These are phyloP conservation scores for Neofusicoccum umdonicola DNA, from an alignment of 2,329 filamentous ascomycete species.

Conservation along the genomic window DNA sequence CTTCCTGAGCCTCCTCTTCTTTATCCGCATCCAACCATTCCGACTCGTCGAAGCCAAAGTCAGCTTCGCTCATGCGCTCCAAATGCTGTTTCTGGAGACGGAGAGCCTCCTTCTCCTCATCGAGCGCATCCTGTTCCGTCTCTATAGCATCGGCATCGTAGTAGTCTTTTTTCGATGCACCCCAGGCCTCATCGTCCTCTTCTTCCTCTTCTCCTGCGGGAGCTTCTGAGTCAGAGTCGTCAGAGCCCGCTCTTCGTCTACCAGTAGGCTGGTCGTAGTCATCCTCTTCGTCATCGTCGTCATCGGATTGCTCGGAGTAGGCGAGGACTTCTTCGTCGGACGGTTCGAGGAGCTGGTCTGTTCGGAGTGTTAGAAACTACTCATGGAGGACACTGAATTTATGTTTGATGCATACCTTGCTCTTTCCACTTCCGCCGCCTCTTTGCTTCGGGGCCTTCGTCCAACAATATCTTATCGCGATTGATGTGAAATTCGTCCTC, in stretches of 20 bases:
- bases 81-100: conserved; percentile 88
- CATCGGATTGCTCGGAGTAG: conserved; percentile 50
- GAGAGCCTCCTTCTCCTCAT: conserved; percentile 88
- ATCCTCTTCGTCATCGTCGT: conserved; percentile 41
- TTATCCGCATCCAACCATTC: conserved; percentile 70
- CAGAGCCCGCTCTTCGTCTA: conserved; percentile 22
- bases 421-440: conserved; percentile 68
- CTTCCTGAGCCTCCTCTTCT: conserved; percentile 44
- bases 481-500: conserved; percentile 92
- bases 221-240: conserved; percentile 33
- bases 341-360: conserved; percentile 57
- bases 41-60: conserved; percentile 88
- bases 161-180: conserved; percentile 82
- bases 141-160: conserved; percentile 82
- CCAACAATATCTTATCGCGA: conserved; percentile 80
- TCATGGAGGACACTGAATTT: too few species aligned
- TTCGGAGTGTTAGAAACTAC: not conserved
- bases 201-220: conserved; percentile 55
- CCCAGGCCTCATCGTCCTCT: conserved; percentile 72
- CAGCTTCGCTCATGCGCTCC: conserved; percentile 81
- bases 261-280: conserved; percentile 38
- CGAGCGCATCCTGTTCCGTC: conserved; percentile 72
- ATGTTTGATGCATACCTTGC: conserved; percentile 48
- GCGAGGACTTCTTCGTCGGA: conserved; percentile 64
- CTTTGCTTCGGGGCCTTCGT: conserved; percentile 77